Conservation (phyloP, 2,329 filamentous ascomycete genomes). For the Diplocarpon mali region DNA sequence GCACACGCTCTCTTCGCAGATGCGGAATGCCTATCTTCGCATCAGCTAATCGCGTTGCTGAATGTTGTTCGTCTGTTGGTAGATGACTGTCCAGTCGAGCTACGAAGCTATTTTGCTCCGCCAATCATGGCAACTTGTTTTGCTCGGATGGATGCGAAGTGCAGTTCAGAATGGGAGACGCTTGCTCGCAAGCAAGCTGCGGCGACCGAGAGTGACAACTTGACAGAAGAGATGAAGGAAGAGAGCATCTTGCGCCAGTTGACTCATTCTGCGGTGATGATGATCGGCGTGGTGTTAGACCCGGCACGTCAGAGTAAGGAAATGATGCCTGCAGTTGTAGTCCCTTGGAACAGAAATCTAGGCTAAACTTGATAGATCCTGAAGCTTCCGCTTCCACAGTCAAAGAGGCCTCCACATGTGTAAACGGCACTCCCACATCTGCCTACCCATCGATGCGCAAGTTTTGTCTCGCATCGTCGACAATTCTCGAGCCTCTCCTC, state of each 20-base stretch:
- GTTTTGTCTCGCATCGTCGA: constrained; percentile 69
- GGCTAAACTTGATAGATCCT: constrained; percentile 12
- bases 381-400: constrained; percentile 7
- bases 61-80: constrained; percentile 83
- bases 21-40: constrained; percentile 71
- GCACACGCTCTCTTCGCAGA: constrained; percentile 77
- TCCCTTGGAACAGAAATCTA: not conserved
- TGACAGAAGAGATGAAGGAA: constrained; percentile 95
- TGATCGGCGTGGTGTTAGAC: constrained; percentile 83
- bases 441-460: constrained; percentile 53
- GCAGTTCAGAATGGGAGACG: constrained; percentile 75
- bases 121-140: constrained; percentile 76
- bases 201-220: constrained; percentile 59
- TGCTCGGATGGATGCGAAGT: constrained; percentile 75
- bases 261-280: constrained; percentile 83
- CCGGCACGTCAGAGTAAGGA: constrained; percentile 52
- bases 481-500: constrained; percentile 77
- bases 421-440: constrained; percentile 11
- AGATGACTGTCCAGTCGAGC: constrained; percentile 76
- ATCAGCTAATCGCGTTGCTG: constrained; percentile 88
- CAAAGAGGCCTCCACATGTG: constrained; percentile 25
- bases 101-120: constrained; percentile 71
- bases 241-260: constrained; percentile 91
- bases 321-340: not conserved
- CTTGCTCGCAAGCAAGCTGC: constrained; percentile 53